Base-by-base conservation (phyloP, 768 basidiomycete genomes). In the Tulasnella sp. region DNA sequence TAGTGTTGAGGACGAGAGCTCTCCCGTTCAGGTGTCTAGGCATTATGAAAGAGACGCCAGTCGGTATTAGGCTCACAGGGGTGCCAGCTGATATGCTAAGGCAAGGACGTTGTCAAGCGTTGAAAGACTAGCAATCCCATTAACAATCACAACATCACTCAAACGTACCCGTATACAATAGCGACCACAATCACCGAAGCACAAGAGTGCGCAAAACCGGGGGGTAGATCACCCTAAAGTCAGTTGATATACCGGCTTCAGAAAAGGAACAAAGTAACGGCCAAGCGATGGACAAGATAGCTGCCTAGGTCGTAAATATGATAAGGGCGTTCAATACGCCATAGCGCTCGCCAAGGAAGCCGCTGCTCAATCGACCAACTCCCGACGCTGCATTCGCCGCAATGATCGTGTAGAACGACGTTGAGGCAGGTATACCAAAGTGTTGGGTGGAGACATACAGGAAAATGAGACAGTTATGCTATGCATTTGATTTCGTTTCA, bases 281-380 rank as follows among this genome's bases (percentile, higher is more conserved):
- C 89, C 88, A 91, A 3, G 73, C 72, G 63, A 80, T 82, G 0
- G 85, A 85, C 48, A 83, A 65, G 30, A 80, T 68, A 0, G 77
- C 83, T 0, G 82, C 79, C 0, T 78, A 38, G 17, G 75, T 59
- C 0, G 80, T 82, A 27, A 81, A 80, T 0, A 85, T 82, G 8
- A 76, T 76, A 75, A 88, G 82, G 31, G 84, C 72, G 61, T 84
- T 88, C 63, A 87, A 72, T 0, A 80, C 68, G 12, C 87, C 87
- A 22, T 63, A 53, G 4, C 53, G 46, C 59, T 69, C 69, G 15
- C 66, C 68, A 22, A 66, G 49, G 27, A 69, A 51, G 22, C 69
- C 65, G 21, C 66, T 64, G 2, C 58, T 25, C 24, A 71, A 58
- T 1, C 70, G 68, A 7, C 70, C 70, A 30, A 70, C 38, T 22